Evolutionary conservation across 139 green algal species (phyloP).

Genomic region (Deuterostichococcus epilithicus): DNA sequence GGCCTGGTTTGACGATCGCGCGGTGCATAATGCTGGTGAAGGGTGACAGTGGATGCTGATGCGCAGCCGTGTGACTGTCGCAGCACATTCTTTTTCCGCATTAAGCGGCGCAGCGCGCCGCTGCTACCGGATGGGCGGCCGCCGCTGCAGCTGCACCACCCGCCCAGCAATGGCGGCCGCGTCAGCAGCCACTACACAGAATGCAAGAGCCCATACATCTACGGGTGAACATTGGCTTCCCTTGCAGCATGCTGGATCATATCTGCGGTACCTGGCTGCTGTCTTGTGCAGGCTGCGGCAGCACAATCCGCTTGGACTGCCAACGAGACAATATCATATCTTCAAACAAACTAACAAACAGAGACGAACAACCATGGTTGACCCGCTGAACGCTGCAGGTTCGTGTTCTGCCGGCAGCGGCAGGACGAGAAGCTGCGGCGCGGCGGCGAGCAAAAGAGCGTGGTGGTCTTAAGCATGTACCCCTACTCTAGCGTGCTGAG

Average conservation of each 20-base stretch:
- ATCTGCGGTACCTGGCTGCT: too few species aligned
- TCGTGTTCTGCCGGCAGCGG: conserved; percentile 90
- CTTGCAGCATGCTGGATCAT: too few species aligned
- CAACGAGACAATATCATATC: too few species aligned
- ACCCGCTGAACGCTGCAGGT: conserved; percentile 27
- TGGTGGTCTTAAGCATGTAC: conserved; percentile 67
- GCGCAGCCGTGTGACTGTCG: too few species aligned
- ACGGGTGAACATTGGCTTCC: too few species aligned
- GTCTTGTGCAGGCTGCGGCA: too few species aligned
- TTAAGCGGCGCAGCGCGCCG: conserved; percentile 26
- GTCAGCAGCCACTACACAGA: neutral
- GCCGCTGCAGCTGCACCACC: neutral
- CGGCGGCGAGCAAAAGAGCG: conserved; percentile 78
- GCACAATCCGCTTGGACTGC: too few species aligned
- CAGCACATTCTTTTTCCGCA: conserved; percentile 68
- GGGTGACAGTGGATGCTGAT: too few species aligned
- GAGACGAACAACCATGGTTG: too few species aligned
- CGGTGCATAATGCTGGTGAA: too few species aligned
- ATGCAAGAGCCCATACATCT: conserved; percentile 11
- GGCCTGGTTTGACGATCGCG: too few species aligned
- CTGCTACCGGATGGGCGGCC: neutral
- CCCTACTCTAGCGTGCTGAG: conserved; percentile 54
- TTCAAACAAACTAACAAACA: too few species aligned
- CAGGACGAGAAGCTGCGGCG: conserved; percentile 76
- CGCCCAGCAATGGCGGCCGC: neutral